Evolutionary conservation across 2,329 filamentous ascomycete species (phyloP), one percentile per base, ranked within the genome.

Genomic region (Exophiala viscosa): DNA sequence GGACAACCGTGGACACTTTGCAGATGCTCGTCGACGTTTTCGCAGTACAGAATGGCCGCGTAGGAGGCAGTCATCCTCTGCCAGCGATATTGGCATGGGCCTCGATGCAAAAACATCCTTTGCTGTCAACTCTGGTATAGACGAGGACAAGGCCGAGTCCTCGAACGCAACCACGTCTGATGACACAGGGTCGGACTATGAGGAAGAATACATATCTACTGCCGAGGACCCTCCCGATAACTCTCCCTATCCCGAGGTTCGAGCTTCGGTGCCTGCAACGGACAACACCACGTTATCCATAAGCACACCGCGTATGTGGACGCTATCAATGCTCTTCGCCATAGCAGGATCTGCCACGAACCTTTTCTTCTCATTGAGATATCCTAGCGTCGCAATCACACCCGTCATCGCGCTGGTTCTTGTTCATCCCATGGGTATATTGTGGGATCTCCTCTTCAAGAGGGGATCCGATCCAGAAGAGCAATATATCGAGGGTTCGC

Each of bases 381-480:
- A 93, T 76, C 90, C 90, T 23, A 93, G 89, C 69, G 88, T 95
- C 68, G 87, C 87, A 55, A 92, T 95, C 65, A 92, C 88, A 17
- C 89, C 89, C 35, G 87, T 95, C 60, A 95, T 95, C 73, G 88
- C 89, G 28, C 77, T 93, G 64, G 76, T 95, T 53, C 82, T 95
- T 51, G 88, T 90, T 42, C 90, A 93, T 66, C 90, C 90, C 2
- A 80, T 95, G 49, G 90, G 90, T 54, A 80, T 88, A 18, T 67
- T 90, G 23, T 92, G 90, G 87, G 90, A 95, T 65, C 77, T 80
- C 49, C 45, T 84, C 3, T 71, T 93, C 17, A 90, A 90, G 72
- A 73, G 76, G 60, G 61, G 70, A 38, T 70, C 76, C 57, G 79
- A 83, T 62, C 77, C 80, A 1, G 65, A 73, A 3, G 78, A 83